Base-by-base conservation (phyloP, 2,329 filamentous ascomycete genomes). In the Sodiomyces alkalinus region DNA sequence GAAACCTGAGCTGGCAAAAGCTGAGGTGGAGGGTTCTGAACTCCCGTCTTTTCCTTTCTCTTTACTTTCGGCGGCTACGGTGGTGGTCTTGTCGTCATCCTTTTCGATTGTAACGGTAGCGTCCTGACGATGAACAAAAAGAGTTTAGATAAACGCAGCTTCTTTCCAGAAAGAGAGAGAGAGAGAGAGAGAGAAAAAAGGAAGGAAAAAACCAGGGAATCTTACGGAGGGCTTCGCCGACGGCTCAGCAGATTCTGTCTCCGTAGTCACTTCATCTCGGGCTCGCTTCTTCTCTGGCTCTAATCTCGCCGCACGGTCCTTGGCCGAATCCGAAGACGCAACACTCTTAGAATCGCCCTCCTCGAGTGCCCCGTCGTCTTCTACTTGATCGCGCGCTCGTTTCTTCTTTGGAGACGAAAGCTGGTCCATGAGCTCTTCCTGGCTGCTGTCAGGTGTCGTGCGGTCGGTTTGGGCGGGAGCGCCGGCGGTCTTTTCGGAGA, bases 1-100 rank as follows among this genome's bases (percentile, higher is more conserved):
- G 43, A 85, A 74, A 12, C 66, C 69, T 3, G 79, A 85, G 26
- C 61, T 62, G 14, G 71, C 70, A 47, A 85, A 85, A 5, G 74
- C 69, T 7, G 68, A 67, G 9, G 60, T 65, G 28, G 48, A 45
- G 19, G 38, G n/a, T n/a, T n/a, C n/a, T n/a, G n/a, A n/a, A n/a
- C n/a, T n/a, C n/a, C 34, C 17, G 34, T 36, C 24, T 43, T 50
- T 27, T 46, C 48, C 27, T 49, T 47, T 19, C 17, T 17, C n/a
- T n/a, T n/a, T n/a, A n/a, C n/a, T n/a, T n/a, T n/a, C n/a, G n/a
- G n/a, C n/a, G n/a, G n/a, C n/a, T n/a, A n/a, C n/a, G n/a, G n/a
- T n/a, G n/a, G n/a, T n/a, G n/a, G n/a, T n/a, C n/a, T n/a, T n/a
- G n/a, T 33, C n/a, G n/a, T n/a, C n/a, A n/a, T n/a, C n/a, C n/a